Evolutionary conservation across 805 yeast genomes (phyloP).

Genomic region (Hagleromyces aurorensis): DNA sequence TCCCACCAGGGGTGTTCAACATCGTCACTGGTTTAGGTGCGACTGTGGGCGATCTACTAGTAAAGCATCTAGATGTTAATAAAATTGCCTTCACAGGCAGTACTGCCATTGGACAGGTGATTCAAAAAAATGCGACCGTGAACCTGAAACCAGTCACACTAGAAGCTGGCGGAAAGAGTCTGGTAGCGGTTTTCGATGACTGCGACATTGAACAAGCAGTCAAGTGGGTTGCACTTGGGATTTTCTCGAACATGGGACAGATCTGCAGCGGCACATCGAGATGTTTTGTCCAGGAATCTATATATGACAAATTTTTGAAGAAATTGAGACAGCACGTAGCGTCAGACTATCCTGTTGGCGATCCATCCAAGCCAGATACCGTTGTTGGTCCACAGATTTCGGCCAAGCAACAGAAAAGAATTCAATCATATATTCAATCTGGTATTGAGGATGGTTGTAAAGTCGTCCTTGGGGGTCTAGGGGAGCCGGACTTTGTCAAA

Average conservation of each 20-base stretch:
- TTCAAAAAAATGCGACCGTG: constrained; percentile 36
- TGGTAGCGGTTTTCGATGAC: constrained; percentile 40
- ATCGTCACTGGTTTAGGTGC: constrained; percentile 39
- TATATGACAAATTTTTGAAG: constrained; percentile 43
- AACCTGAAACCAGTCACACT: constrained; percentile 42
- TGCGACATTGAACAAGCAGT: constrained; percentile 41
- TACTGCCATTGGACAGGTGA: constrained; percentile 40
- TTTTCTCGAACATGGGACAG: constrained; percentile 55
- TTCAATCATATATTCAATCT: constrained; percentile 37
- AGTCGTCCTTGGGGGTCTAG: constrained; percentile 38
- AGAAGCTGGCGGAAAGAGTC: constrained; percentile 49
- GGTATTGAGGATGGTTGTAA: constrained; percentile 51
- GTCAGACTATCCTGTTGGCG: constrained; percentile 36
- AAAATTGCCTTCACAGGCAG: constrained; percentile 53
- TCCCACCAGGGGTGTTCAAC: constrained; percentile 46
- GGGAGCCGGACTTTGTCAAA: constrained; percentile 24
- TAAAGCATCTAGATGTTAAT: constrained; percentile 38
- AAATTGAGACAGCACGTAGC: constrained; percentile 32
- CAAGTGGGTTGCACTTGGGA: constrained; percentile 47
- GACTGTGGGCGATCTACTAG: constrained; percentile 40
- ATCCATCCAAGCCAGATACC: constrained; percentile 36
- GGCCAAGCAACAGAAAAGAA: constrained; percentile 39
- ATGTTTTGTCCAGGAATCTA: constrained; percentile 46
- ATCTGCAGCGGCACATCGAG: constrained; percentile 60
- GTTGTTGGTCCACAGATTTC: constrained; percentile 53